Conservation (phyloP, 2,329 filamentous ascomycete genomes). For the Didymosphaeria variabile region DNA sequence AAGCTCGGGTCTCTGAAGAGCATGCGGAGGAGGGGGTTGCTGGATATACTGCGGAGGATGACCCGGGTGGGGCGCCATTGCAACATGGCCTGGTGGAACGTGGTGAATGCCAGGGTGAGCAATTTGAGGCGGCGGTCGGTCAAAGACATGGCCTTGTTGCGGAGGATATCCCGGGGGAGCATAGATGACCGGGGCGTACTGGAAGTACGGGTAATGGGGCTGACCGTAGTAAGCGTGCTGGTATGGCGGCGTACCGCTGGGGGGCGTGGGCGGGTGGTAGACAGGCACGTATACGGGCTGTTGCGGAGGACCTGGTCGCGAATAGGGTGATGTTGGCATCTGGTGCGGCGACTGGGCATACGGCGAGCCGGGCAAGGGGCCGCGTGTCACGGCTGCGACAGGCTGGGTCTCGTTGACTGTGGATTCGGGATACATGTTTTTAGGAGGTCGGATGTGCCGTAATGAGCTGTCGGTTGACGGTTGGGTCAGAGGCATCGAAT, state of each 20-base stretch:
- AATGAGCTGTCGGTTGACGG: constrained; percentile 83
- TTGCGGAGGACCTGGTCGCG: constrained; percentile 52
- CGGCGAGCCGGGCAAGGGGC: constrained; percentile 69
- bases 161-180: constrained; percentile 40
- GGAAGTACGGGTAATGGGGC: constrained; percentile 42
- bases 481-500: constrained; percentile 78
- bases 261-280: constrained; percentile 53
- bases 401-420: constrained; percentile 86
- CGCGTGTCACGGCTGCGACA: constrained; percentile 80
- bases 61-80: constrained; percentile 38
- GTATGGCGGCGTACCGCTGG: constrained; percentile 54
- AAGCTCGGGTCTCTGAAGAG: constrained; percentile 52
- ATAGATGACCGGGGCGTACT: constrained; percentile 45
- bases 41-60: constrained; percentile 46
- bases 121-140: constrained; percentile 47
- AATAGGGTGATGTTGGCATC: constrained; percentile 63
- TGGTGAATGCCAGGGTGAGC: constrained; percentile 43
- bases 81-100: constrained; percentile 42
- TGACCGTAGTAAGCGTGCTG: constrained; percentile 51
- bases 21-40: constrained; percentile 50
- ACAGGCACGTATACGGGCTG: constrained; percentile 53
- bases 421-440: constrained; percentile 97
- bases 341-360: constrained; percentile 61
- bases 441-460: constrained; percentile 83
- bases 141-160: constrained; percentile 19